Evolutionary conservation across 176 grass and related monocot species (phyloP).

Genomic region (Paspalum vaginatum): DNA sequence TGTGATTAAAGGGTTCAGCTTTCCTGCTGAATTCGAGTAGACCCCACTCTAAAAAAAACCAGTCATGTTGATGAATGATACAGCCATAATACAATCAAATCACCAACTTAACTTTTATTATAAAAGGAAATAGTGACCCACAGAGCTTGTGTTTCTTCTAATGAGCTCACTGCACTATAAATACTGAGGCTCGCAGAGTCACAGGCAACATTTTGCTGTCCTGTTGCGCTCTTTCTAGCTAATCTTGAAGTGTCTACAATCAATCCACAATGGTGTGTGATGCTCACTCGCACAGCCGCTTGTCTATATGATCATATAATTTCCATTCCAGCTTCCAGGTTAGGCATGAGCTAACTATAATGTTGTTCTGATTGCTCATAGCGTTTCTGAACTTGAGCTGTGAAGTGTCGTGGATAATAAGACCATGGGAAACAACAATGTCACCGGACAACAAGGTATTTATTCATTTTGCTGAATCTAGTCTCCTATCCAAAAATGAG

Average conservation of each 20-base stretch:
- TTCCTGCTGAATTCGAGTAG: constrained; percentile 36
- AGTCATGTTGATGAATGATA: constrained; percentile 40
- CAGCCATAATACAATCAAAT: constrained; percentile 15
- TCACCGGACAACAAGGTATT: constrained; percentile 50
- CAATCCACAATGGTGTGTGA: constrained; percentile 39
- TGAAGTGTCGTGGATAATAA: constrained; percentile 24
- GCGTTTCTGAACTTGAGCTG: constrained; percentile 31
- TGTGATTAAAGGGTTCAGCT: constrained; percentile 21
- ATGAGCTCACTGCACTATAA: constrained; percentile 33
- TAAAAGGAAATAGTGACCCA: constrained; percentile 22
- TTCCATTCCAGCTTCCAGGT: neutral
- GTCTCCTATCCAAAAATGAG: constrained; percentile 9
- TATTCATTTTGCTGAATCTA: constrained; percentile 31
- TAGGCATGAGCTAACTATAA: constrained; percentile 10
- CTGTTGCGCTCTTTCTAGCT: constrained; percentile 28
- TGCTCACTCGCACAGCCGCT: neutral
- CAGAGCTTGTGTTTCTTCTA: constrained; percentile 19
- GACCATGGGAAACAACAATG: constrained; percentile 62
- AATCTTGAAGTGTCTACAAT: constrained; percentile 23
- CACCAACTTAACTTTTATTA: constrained; percentile 25
- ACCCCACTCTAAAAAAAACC: constrained; percentile 25
- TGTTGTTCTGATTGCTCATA: constrained; percentile 26
- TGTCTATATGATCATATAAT: neutral
- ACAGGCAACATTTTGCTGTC: constrained; percentile 41
- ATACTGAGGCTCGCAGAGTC: constrained; percentile 40